These are phyloP conservation scores for Colletotrichum siamense DNA, from an alignment of 2,329 filamentous ascomycete species.

Conservation along the genomic window DNA sequence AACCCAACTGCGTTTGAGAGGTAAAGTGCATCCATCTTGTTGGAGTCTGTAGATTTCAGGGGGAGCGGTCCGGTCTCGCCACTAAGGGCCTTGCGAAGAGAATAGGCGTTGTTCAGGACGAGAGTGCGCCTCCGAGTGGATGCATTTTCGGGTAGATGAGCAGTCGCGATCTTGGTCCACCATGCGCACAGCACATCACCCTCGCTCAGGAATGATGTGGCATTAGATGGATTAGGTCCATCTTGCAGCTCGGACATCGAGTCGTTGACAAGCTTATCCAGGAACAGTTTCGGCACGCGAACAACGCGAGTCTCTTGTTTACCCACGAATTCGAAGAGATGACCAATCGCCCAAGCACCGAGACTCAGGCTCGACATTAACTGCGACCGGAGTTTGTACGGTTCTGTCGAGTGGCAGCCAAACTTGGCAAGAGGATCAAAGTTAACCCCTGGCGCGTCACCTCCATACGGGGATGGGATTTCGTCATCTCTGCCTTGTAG, in stretches of 20 bases:
- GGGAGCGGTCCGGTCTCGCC: not conserved
- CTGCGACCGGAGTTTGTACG: not conserved
- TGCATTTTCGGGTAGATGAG: not conserved
- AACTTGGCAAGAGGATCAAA: not conserved
- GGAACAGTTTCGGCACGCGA: not conserved
- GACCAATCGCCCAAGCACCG: not conserved
- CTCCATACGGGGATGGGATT: not conserved
- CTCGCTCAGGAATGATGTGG: not conserved
- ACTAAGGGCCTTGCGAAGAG: not conserved
- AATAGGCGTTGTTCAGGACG: not conserved
- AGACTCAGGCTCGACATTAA: not conserved
- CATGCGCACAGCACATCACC: not conserved
- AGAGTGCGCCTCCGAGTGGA: not conserved
- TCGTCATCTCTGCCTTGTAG: not conserved
- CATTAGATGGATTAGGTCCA: accelerated
- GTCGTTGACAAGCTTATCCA: not conserved
- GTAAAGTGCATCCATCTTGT: not conserved
- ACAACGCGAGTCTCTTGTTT: not conserved
- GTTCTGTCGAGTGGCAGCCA: not conserved
- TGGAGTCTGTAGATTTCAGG: not conserved
- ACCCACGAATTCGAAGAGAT: not conserved
- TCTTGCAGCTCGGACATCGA: not conserved
- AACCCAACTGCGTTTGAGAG: not conserved
- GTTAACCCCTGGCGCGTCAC: not conserved
- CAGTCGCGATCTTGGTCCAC: not conserved